A percentile compares a stretch with the other conserved stretches of the same genome.
These are phyloP conservation scores for Aspergillus sclerotiicarbonarius DNA, from an alignment of 495 filamentous ascomycete genomes.

Conservation along the genomic window DNA sequence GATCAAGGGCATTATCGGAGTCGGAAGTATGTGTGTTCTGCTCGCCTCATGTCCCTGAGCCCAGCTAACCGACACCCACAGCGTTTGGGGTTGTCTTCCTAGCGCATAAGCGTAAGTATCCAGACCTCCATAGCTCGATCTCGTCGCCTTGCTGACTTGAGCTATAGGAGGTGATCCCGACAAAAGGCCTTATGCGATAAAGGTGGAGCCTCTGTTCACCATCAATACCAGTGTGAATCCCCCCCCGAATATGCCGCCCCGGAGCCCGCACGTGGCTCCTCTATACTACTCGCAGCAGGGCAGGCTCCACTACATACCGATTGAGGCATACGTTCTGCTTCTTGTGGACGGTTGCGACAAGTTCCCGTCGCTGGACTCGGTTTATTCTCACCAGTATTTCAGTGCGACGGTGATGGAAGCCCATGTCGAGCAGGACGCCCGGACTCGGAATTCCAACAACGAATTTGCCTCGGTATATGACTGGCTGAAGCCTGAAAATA, in stretches of 20 bases:
- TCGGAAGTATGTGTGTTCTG: not conserved
- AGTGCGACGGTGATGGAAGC: slow-evolving; percentile 18
- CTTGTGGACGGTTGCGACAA: slow-evolving; percentile 20
- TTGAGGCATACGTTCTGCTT: slow-evolving; percentile 26
- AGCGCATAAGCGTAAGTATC: slow-evolving; percentile 13
- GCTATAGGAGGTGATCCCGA: not conserved
- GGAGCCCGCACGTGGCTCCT: not conserved
- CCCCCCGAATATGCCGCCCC: not conserved
- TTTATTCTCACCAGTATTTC: slow-evolving; percentile 25
- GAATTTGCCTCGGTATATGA: not conserved
- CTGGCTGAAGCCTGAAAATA: not conserved
- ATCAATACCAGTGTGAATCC: not conserved
- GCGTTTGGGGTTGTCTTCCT: slow-evolving; percentile 26
- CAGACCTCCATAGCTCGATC: not conserved
- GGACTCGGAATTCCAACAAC: not conserved
- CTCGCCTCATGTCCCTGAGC: not conserved
- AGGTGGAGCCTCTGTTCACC: not conserved
- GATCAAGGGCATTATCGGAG: not conserved
- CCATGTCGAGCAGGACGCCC: not conserved
- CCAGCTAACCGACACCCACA: slow-evolving; percentile 6
- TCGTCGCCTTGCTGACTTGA: not conserved
- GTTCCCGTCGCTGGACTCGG: slow-evolving; percentile 27
- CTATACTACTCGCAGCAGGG: slow-evolving; percentile 9
- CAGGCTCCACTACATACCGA: slow-evolving; percentile 17
- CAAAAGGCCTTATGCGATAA: not conserved